Conservation (phyloP, 129 eudicot genomes). For the Artemisia tridentata region DNA sequence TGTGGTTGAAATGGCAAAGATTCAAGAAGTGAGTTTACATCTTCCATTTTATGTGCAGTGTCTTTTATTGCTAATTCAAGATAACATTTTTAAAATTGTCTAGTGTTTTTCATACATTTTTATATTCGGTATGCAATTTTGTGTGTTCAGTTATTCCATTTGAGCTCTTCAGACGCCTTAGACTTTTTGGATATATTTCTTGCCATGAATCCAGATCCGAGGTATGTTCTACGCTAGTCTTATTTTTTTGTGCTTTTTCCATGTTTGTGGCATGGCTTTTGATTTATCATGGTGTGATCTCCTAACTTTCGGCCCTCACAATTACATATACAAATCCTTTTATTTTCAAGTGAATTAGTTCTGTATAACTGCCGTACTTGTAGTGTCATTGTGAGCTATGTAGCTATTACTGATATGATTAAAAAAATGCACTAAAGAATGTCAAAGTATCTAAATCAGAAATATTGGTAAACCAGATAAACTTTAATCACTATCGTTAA, state of each 20-base stretch:
- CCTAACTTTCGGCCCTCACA: too few species aligned
- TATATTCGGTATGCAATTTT: not conserved
- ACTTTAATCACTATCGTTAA: too few species aligned
- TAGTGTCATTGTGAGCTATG: too few species aligned
- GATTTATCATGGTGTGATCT: too few species aligned
- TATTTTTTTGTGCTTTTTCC: not conserved
- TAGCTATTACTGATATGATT: too few species aligned
- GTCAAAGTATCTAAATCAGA: too few species aligned
- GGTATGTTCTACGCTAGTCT: conserved; percentile 37
- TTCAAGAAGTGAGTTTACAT: conserved; percentile 57
- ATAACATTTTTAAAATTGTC: not conserved
- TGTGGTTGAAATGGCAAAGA: conserved; percentile 79
- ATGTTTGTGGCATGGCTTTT: not conserved
- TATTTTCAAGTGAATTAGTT: too few species aligned
- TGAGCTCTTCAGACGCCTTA: conserved; percentile 72
- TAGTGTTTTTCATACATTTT: not conserved
- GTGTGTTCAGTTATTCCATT: conserved; percentile 52
- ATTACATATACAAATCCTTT: too few species aligned
- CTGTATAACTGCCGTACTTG: too few species aligned
- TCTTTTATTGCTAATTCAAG: conserved; percentile 8
- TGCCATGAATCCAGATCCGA: conserved; percentile 78
- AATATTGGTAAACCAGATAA: too few species aligned
- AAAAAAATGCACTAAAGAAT: too few species aligned
- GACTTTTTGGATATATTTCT: conserved; percentile 79
- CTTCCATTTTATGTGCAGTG: conserved; percentile 1